A percentile compares a stretch with the other conserved stretches of the same genome.
These are phyloP conservation scores for Kodamaea kaohsiungensis DNA, from an alignment of 805 yeast genomes.

Conservation along the genomic window DNA sequence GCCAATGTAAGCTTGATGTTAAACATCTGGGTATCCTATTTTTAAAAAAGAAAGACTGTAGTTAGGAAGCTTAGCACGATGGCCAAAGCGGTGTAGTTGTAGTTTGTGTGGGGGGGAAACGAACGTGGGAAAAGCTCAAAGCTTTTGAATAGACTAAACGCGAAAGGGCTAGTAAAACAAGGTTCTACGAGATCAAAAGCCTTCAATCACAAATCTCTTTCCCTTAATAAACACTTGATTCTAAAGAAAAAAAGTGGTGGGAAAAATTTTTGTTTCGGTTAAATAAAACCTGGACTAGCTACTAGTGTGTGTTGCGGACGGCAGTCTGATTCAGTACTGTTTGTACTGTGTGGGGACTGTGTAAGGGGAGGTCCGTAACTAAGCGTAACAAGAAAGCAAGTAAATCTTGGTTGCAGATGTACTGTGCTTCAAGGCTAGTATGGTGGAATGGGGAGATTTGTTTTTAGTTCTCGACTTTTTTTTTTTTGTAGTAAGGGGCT, in stretches of 20 bases:
- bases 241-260: neutral
- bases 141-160: neutral
- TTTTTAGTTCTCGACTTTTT: neutral
- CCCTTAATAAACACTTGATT: neutral
- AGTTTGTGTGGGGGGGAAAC: neutral
- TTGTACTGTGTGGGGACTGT: neutral
- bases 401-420: neutral
- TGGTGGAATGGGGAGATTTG: neutral
- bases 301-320: too few relatives aligned
- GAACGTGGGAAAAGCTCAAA: neutral
- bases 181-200: neutral
- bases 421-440: neutral
- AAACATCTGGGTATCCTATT: neutral
- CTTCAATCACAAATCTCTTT: neutral
- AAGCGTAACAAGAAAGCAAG: neutral
- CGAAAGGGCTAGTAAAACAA: neutral
- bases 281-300: too few relatives aligned
- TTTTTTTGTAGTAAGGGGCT: neutral
- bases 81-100: neutral
- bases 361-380: neutral
- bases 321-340: too few relatives aligned
- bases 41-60: slow-evolving; percentile 23
- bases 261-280: neutral
- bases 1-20: slow-evolving; percentile 11
- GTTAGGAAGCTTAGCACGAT: slow-evolving; percentile 15